Conservation (phyloP, 2,329 filamentous ascomycete genomes). For the Fusarium napiforme region DNA sequence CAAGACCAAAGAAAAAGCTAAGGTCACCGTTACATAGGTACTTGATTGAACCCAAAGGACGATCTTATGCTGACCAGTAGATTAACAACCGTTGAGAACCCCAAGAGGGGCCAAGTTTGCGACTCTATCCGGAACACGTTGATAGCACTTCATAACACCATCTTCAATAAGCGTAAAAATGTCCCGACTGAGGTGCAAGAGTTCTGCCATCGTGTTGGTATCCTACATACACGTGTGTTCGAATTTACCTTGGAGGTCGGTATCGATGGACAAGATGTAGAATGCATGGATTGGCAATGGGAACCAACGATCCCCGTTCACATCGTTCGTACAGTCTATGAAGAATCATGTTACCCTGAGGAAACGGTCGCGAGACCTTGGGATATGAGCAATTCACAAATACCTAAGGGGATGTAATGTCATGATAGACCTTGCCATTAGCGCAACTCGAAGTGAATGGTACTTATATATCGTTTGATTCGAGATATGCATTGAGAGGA, state of each 20-base stretch:
- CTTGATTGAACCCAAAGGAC: background rate
- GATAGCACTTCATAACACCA: background rate
- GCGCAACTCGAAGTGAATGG: background rate
- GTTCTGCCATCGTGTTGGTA: slow-evolving; percentile 5
- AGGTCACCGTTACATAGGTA: background rate
- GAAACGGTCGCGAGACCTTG: background rate
- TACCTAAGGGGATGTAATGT: background rate
- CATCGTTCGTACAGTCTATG: slow-evolving; percentile 10
- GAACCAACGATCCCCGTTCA: slow-evolving; percentile 23
- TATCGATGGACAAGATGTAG: background rate
- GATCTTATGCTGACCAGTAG: background rate
- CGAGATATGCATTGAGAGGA: too few relatives aligned
- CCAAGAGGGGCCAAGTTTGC: background rate
- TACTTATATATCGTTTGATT: background rate
- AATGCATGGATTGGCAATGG: slow-evolving; percentile 35
- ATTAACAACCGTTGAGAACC: background rate
- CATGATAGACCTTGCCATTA: background rate
- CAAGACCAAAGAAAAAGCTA: background rate
- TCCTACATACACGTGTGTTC: slow-evolving; percentile 5
- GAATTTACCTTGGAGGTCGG: slow-evolving; percentile 6
- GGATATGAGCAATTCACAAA: background rate
- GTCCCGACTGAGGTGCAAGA: background rate
- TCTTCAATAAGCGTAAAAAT: background rate
- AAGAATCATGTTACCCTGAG: slow-evolving; percentile 22
- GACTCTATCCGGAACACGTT: background rate